A percentile compares a stretch with the other conserved stretches of the same genome.
Evolutionary conservation across 78 protist species (phyloP).

Genomic region (Salpingoeca rosetta): DNA sequence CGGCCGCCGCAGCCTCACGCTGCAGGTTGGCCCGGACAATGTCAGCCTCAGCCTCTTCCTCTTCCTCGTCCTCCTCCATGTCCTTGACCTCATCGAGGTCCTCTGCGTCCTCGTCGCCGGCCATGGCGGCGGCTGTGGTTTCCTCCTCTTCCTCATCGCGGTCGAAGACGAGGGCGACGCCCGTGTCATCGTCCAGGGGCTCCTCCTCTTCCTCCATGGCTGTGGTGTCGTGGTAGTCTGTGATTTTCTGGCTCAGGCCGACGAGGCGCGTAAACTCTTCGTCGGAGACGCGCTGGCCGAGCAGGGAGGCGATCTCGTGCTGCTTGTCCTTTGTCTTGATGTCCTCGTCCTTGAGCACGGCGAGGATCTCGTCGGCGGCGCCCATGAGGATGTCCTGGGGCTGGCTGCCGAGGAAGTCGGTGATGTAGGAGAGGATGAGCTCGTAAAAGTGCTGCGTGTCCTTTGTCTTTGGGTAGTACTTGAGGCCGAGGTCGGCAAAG

Average conservation of each 20-base stretch:
- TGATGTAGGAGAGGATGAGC: not conserved
- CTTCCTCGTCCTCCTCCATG: constrained; percentile 18
- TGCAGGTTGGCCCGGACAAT: not conserved
- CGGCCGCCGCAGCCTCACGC: not conserved
- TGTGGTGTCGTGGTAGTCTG: constrained; percentile 59
- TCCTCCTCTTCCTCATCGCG: constrained; percentile 48
- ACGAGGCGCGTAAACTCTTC: constrained; percentile 49
- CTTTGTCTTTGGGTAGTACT: constrained; percentile 16
- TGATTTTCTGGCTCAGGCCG: constrained; percentile 40
- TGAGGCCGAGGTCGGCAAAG: constrained; percentile 4
- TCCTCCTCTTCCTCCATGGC: constrained; percentile 7
- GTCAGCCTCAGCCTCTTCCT: constrained; percentile 14
- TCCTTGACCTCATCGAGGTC: constrained; percentile 21
- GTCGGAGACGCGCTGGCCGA: constrained; percentile 14
- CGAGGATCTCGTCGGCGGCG: constrained; percentile 84
- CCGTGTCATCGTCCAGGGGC: constrained; percentile 57
- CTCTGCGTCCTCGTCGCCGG: constrained; percentile 7
- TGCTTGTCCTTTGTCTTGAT: constrained; percentile 35
- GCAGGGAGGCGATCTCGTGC: constrained; percentile 22
- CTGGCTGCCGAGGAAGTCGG: constrained; percentile 5
- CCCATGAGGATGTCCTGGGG: constrained; percentile 62
- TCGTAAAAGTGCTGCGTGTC: constrained; percentile 18
- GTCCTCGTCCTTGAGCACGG: constrained; percentile 58
- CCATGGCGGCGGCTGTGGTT: constrained; percentile 18
- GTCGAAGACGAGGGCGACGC: constrained; percentile 78